phyloP scores from a whole-genome alignment of 75 land plant genomes.

The Isoetes taiwanensis region DNA sequence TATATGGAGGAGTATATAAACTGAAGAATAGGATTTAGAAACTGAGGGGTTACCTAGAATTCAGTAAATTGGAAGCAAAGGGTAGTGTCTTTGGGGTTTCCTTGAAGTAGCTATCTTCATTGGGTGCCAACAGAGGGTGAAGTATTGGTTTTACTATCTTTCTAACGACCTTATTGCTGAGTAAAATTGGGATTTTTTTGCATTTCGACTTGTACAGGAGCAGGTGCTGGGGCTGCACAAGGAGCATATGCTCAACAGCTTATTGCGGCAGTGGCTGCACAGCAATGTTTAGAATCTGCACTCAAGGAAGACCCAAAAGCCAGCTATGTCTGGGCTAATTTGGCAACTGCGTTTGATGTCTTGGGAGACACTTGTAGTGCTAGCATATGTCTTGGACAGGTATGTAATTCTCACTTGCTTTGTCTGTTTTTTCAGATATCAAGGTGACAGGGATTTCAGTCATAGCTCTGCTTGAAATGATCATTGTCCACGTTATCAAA shows the following conservation, averaged over 20 bases:
- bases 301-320: slow-evolving; percentile 49
- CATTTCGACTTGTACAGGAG: slow-evolving; percentile 27
- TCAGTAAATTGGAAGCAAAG: not conserved
- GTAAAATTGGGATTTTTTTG: not conserved
- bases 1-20: not conserved
- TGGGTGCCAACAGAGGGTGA: not conserved
- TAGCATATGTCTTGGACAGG: slow-evolving; percentile 64
- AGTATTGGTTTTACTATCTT: not conserved
- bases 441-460: not conserved
- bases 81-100: not conserved
- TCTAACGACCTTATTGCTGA: not conserved
- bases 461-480: not conserved
- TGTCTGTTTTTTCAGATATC: not conserved
- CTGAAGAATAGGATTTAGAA: not conserved
- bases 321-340: slow-evolving; percentile 56
- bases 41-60: not conserved
- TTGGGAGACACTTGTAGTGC: slow-evolving; percentile 40
- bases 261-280: slow-evolving; percentile 54
- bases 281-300: slow-evolving; percentile 41
- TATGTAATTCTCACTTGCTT: slow-evolving; percentile 1
- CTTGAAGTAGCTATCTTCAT: not conserved
- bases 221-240: slow-evolving; percentile 52
- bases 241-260: slow-evolving; percentile 28
- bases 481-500: not conserved
- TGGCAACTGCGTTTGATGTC: slow-evolving; percentile 53